Percentiles rank a stretch among this genome's conserved stretches.
Conservation (phyloP, 2,329 filamentous ascomycete genomes). For the Aureobasidium zeae region DNA sequence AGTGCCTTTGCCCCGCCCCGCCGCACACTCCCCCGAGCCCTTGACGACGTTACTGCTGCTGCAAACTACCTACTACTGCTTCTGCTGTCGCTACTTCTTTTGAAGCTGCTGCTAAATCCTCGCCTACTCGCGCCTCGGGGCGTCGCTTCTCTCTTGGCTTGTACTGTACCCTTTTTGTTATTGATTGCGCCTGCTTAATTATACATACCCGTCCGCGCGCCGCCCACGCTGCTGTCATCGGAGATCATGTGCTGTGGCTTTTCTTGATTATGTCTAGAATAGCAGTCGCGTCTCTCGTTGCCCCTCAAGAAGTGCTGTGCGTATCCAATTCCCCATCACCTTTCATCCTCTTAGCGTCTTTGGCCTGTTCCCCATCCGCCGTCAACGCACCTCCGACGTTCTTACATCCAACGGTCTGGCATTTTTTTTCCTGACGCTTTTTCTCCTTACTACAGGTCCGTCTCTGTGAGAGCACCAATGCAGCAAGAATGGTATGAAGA, state of each 20-base stretch:
- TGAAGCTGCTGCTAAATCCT: conserved; percentile 12
- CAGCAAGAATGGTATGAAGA: conserved; percentile 19
- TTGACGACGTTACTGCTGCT: conserved; percentile 15
- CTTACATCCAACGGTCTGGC: conserved; percentile 6
- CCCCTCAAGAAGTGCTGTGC: conserved; percentile 15
- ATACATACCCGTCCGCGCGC: conserved; percentile 13
- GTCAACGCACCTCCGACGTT: neutral
- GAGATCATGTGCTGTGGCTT: conserved; percentile 16
- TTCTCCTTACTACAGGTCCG: conserved; percentile 1
- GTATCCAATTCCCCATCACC: conserved; percentile 9
- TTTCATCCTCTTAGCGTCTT: conserved; percentile 1
- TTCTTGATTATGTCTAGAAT: conserved; percentile 17
- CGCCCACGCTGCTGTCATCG: conserved; percentile 2
- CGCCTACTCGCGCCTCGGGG: conserved; percentile 5
- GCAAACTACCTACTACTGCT: conserved; percentile 13
- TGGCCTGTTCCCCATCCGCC: neutral
- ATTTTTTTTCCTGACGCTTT: conserved; percentile 9
- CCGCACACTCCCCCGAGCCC: conserved; percentile 11
- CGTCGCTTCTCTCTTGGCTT: conserved; percentile 9
- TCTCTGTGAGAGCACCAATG: conserved; percentile 15
- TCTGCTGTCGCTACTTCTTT: conserved; percentile 11
- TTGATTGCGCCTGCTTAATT: conserved; percentile 13
- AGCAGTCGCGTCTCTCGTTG: conserved; percentile 17
- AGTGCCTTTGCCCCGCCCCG: conserved; percentile 15
- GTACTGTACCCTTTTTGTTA: no score